Evolutionary conservation across 371 early-diverging fungal genomes (phyloP), one percentile per base, ranked within the genome.

Genomic region (Mucor lusitanicus): DNA sequence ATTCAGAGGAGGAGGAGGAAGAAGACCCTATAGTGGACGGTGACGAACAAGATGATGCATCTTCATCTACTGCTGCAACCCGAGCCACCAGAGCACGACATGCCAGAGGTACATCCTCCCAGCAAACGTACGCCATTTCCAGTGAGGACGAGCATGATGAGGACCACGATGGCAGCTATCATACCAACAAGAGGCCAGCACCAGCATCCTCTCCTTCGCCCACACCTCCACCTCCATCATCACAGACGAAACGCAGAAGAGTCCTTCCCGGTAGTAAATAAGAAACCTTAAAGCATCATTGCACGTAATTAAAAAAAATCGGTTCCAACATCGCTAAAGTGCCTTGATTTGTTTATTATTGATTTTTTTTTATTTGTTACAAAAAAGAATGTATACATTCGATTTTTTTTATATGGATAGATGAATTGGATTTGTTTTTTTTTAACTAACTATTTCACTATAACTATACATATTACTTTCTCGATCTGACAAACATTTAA

Each of bases 331-430:
- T 58, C 11, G 40, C 67, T 67, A 67, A 67, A 61, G 61, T 67
- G 67, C 67, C 67, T 28, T 40, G 53, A 27, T 53, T 53, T 53
- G 53, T 53, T 53, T 53, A 53, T 53, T 27, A 27, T 39, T 59
- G 33, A 33, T 17, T 8, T 30, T 56, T 64, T 17, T 42, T 55
- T 56, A 40, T 53, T 60, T 53, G 59, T 54, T 28, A 61, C 35
- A 27, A 59, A 59, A 58, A 59, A 59, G 37, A 48, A 32, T 53
- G 25, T 27, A 11, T 28, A 11, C 44, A 50, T 33, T 48, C 35
- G 2, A 37, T 25, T 59, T 48, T 58, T 58, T 59, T 65, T 42
- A 44, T 44, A 44, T 44, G 44, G 44, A 44, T 44, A 44, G 17
- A 44, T 44, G 44, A 44, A 19, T n/a, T 44, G n/a, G 8, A 7